These are phyloP conservation scores for Mercurialis annua DNA, from an alignment of 345 rosid genomes.

Conservation along the genomic window DNA sequence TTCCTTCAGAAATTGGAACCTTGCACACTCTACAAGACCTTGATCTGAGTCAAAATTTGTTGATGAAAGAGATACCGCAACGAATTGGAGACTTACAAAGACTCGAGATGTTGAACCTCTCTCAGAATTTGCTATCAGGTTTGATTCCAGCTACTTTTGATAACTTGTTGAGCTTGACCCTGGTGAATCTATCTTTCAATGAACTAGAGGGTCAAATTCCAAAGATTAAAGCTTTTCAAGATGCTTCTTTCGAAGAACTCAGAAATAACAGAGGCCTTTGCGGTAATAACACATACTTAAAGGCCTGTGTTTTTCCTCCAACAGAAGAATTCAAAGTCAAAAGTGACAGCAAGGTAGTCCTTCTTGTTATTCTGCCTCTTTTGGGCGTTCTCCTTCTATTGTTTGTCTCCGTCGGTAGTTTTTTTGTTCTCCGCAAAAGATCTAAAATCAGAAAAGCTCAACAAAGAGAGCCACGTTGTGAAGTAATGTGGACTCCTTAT, in stretches of 20 bases:
- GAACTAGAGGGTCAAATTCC: slow-evolving; percentile 4
- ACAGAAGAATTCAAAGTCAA: background rate
- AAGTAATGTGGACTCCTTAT: background rate
- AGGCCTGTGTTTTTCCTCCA: background rate
- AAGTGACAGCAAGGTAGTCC: background rate
- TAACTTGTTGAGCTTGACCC: background rate
- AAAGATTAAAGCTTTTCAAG: background rate
- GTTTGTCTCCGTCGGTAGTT: background rate
- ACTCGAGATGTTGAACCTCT: slow-evolving; percentile 27
- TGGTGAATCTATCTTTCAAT: background rate
- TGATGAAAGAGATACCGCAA: slow-evolving; percentile 13
- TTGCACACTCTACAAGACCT: background rate
- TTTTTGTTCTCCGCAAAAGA: background rate
- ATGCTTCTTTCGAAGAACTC: background rate
- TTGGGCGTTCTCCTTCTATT: background rate
- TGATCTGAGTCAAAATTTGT: slow-evolving; percentile 38
- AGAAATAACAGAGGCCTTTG: slow-evolving; percentile 7
- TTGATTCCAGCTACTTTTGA: slow-evolving; percentile 5
- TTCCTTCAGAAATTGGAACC: background rate
- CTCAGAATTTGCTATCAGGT: slow-evolving; percentile 10
- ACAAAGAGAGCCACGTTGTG: background rate
- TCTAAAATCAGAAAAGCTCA: background rate
- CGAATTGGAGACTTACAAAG: slow-evolving; percentile 22
- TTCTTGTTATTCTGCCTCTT: background rate
- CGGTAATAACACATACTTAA: background rate